Conservation (phyloP, 768 basidiomycete species). For the Agrocybe pediades region DNA sequence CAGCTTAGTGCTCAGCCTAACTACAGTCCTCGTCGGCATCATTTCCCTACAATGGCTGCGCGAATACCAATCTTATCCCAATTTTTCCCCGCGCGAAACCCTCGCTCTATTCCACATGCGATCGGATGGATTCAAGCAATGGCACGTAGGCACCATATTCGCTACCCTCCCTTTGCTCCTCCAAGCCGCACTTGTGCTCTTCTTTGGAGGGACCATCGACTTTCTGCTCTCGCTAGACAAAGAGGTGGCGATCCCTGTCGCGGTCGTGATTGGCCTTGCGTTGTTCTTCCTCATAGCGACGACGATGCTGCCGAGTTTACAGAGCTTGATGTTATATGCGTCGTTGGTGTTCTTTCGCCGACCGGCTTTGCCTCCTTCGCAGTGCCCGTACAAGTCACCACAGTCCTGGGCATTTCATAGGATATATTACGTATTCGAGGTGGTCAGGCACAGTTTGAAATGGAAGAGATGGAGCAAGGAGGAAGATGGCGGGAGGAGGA, state of each 20-base stretch:
- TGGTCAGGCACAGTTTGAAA: background rate
- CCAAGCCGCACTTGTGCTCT: slow-evolving; percentile 1
- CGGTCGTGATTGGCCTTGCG: background rate
- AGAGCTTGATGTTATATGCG: background rate
- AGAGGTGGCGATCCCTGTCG: background rate
- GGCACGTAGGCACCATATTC: slow-evolving; percentile 4
- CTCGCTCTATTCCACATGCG: slow-evolving; percentile 3
- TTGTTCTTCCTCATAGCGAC: slow-evolving; percentile 1
- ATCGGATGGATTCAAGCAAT: background rate
- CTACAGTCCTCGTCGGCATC: slow-evolving; percentile 3
- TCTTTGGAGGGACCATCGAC: slow-evolving; percentile 2
- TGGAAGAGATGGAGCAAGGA: too few relatives aligned
- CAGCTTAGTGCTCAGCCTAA: slow-evolving; percentile 2
- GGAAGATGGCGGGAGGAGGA: too few relatives aligned
- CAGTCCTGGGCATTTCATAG: slow-evolving; percentile 3
- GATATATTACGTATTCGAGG: background rate
- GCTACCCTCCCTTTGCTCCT: slow-evolving; percentile 2
- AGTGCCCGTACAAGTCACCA: slow-evolving; percentile 2
- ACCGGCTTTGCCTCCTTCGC: background rate
- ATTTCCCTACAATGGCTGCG: slow-evolving; percentile 3
- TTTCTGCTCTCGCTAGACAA: background rate
- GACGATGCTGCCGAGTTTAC: background rate
- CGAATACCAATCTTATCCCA: slow-evolving; percentile 1
- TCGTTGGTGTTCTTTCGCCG: background rate
- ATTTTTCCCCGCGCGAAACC: background rate